Evolutionary conservation across 2,329 filamentous ascomycete genomes (phyloP).

Genomic region (Tolypocladium tropicale): DNA sequence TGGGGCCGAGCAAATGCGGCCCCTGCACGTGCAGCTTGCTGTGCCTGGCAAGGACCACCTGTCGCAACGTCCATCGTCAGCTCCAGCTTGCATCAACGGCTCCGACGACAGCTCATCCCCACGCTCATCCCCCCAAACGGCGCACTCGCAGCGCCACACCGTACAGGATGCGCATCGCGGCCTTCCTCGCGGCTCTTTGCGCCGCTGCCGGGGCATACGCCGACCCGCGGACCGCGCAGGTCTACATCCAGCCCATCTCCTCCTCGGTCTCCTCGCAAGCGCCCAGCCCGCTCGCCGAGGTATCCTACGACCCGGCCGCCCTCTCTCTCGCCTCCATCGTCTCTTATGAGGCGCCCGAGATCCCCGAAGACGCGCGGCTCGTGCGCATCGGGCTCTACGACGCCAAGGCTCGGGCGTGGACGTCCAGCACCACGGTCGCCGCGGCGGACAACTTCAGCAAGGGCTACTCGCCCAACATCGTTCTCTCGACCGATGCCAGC

Average conservation of each 20-base stretch:
- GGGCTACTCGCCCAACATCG: conserved; percentile 48
- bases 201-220: conserved; percentile 28
- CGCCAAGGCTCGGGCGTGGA: conserved; percentile 33
- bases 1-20: not conserved
- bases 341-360: conserved; percentile 46
- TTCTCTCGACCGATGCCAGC: conserved; percentile 37
- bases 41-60: not conserved
- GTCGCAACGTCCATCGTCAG: not conserved
- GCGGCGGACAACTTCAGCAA: conserved; percentile 48
- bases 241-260: conserved; percentile 44
- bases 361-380: conserved; percentile 33
- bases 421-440: conserved; percentile 44
- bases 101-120: not conserved
- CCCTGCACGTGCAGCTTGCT: not conserved
- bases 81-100: not conserved
- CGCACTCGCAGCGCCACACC: not conserved
- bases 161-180: conserved; percentile 29
- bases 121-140: not conserved
- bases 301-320: conserved; percentile 41
- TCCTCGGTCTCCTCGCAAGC: conserved; percentile 12
- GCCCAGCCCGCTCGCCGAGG: conserved; percentile 40
- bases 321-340: conserved; percentile 34
- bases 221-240: conserved; percentile 33
- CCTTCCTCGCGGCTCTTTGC: conserved; percentile 31
- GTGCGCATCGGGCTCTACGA: conserved; percentile 51